These are phyloP conservation scores for Aspergillus novofumigatus DNA, from an alignment of 2,329 filamentous ascomycete genomes.

Conservation along the genomic window DNA sequence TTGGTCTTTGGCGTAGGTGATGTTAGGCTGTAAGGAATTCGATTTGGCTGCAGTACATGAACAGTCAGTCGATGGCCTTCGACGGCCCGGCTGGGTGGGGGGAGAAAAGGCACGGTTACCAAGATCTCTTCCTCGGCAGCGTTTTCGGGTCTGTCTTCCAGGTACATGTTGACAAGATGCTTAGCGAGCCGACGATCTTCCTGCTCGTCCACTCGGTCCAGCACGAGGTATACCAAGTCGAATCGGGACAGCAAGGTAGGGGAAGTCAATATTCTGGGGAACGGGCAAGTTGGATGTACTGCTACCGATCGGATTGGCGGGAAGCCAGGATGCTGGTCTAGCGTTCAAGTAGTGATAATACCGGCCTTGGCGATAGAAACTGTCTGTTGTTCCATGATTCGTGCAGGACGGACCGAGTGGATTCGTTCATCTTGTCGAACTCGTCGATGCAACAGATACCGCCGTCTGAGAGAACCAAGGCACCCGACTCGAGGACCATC, in stretches of 20 bases:
- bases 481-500: conserved; percentile 70
- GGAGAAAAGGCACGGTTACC: no score
- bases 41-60: conserved; percentile 60
- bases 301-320: conserved; percentile 94
- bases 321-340: conserved; percentile 93
- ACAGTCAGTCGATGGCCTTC: conserved; percentile 6
- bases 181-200: conserved; percentile 83
- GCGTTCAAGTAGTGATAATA: conserved; percentile 90
- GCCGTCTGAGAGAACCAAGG: conserved; percentile 68
- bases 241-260: conserved; percentile 94
- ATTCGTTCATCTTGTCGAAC: conserved; percentile 76
- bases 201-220: conserved; percentile 89
- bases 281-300: conserved; percentile 95
- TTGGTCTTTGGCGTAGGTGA: conserved; percentile 89
- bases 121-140: conserved; percentile 73
- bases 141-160: conserved; percentile 89
- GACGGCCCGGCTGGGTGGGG: no score
- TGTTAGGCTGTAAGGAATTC: conserved; percentile 96
- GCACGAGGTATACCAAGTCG: conserved; percentile 92
- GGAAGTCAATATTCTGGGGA: conserved; percentile 95
- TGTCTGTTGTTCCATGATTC: conserved; percentile 79
- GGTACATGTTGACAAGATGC: conserved; percentile 92
- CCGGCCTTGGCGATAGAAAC: conserved; percentile 74
- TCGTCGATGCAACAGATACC: conserved; percentile 76
- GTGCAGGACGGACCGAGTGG: conserved; percentile 69